A percentile compares a stretch with the other conserved stretches of the same genome.
phyloP scores from a whole-genome alignment of 257 asterid genomes.

The Echium plantagineum region DNA sequence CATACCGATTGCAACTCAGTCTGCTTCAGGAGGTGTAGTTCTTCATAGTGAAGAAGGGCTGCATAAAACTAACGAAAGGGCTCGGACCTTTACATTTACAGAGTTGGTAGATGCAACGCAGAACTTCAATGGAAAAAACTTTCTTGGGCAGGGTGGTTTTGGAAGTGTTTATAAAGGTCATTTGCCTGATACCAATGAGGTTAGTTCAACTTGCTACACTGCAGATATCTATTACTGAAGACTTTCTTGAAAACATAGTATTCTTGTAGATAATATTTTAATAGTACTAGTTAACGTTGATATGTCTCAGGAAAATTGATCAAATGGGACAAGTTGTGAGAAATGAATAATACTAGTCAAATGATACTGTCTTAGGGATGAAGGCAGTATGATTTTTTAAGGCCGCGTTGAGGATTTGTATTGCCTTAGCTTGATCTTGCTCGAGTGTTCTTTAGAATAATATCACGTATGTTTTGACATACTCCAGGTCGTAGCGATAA shows the following conservation, averaged over 20 bases:
- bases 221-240: too few relatives aligned
- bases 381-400: not conserved
- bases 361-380: too few relatives aligned
- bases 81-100: conserved; percentile 41
- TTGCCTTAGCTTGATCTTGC: not conserved
- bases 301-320: too few relatives aligned
- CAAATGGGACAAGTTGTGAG: too few relatives aligned
- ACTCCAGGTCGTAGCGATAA: conserved; percentile 70
- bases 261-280: too few relatives aligned
- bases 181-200: conserved; percentile 56
- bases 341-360: too few relatives aligned
- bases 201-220: conserved; percentile 10
- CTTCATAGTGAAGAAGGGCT: conserved; percentile 37
- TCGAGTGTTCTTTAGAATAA: too few relatives aligned
- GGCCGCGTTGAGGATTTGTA: too few relatives aligned
- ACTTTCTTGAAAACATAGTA: not conserved
- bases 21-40: not conserved
- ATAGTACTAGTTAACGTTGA: too few relatives aligned
- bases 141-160: conserved; percentile 91
- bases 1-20: not conserved
- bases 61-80: conserved; percentile 62
- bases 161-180: conserved; percentile 90
- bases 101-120: conserved; percentile 77
- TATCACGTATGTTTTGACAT: not conserved
- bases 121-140: conserved; percentile 56